These are phyloP conservation scores for Carallia pectinifolia DNA, from an alignment of 345 rosid species.

Conservation along the genomic window DNA sequence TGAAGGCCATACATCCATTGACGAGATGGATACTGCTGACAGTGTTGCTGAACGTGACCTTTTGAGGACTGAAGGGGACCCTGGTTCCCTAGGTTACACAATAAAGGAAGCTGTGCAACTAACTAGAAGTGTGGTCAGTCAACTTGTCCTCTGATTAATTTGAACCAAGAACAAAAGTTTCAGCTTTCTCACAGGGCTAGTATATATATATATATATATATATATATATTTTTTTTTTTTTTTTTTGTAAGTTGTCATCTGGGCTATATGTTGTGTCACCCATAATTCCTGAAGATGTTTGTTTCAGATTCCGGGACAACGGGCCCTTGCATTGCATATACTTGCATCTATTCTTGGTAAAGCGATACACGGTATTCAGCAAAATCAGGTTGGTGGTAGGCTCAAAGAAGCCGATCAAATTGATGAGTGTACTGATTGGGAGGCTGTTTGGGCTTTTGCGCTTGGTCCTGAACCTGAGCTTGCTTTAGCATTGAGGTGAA, in stretches of 20 bases:
- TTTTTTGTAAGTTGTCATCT: not conserved
- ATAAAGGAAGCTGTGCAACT: constrained; percentile 81
- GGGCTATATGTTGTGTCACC: constrained; percentile 3
- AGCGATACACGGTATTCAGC: constrained; percentile 47
- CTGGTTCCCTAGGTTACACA: constrained; percentile 84
- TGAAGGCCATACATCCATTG: constrained; percentile 41
- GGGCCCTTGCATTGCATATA: constrained; percentile 71
- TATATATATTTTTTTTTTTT: too few relatives aligned
- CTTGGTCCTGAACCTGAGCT: constrained; percentile 98
- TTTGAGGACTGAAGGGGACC: constrained; percentile 89
- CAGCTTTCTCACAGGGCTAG: not conserved
- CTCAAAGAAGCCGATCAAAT: constrained; percentile 25
- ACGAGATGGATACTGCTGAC: constrained; percentile 29
- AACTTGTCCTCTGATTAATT: constrained; percentile 1
- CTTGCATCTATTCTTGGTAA: constrained; percentile 76
- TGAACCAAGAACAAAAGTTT: constrained; percentile 2
- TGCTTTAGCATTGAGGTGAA: constrained; percentile 75
- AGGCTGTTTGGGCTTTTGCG: constrained; percentile 90
- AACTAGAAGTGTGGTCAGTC: constrained; percentile 76
- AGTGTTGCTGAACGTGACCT: constrained; percentile 68
- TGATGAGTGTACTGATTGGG: constrained; percentile 62
- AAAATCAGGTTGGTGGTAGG: constrained; percentile 42
- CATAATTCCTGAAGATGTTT: constrained; percentile 12
- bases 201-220: not conserved
- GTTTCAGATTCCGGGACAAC: constrained; percentile 80